Base-by-base conservation (phyloP, 1,284 basidiomycete genomes). In the Ganoderma leucocontextum region DNA sequence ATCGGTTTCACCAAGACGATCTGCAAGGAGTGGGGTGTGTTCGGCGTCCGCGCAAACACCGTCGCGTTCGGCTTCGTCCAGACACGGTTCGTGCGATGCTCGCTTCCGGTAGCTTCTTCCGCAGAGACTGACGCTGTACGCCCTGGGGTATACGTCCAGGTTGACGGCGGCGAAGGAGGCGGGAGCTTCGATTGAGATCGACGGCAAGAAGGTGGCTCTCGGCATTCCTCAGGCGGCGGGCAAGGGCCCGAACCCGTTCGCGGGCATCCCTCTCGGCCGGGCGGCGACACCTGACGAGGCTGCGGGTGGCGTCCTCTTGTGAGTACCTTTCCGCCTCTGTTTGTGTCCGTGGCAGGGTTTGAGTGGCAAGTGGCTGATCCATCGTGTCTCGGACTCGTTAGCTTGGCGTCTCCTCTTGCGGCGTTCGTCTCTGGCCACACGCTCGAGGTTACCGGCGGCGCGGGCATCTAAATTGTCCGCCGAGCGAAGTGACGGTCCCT, bases 11-110 rank as follows among this genome's bases (percentile, higher is more conserved):
- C 93, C 49, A 95, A 95, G 83, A 95, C 94, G 17, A 89, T 94
- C 73, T 90, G 91, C 62, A 96, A 95, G 79, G 94, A 96, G 78
- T 96, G 94, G 94, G 94, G 95, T 66, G 79, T 83, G 7, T 95
- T 92, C 78, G 91, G 91, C 73, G 93, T 95, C 12, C 89, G 93
- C 61, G 90, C 91, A 58, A 95, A 95, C 81, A 91, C 91, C 2
- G 82, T 95, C 59, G 94, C 94, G 10, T 95, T 90, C 73, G 93
- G 93, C 39, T 85, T 87, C 68, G 88, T 95, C 63, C 87, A 91
- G 76, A 94, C 93, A 15, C 82, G 92, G 88, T 91, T 70, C 66
- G 77, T 76, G 42, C 58, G 61, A 57, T 36, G 36, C 61, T 35
- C 9, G 22, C 17, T 49, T 60, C 15, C 9, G 29, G 4, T 15